Conservation (phyloP, 208 protist species). For the Crithidia mellificae region DNA sequence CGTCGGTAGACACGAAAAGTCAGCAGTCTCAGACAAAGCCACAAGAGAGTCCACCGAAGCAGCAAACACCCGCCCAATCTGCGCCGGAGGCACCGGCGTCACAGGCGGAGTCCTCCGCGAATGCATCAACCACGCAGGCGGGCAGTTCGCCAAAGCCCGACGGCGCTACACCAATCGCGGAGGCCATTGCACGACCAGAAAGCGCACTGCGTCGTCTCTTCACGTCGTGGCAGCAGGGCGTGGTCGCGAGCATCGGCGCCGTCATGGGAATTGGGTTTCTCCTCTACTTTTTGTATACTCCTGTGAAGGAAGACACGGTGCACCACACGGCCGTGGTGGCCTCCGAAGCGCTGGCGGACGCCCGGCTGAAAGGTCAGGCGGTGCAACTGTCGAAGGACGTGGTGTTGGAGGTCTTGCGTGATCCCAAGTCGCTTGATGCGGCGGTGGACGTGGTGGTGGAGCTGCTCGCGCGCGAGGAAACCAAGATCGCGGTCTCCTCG, state of each 20-base stretch:
- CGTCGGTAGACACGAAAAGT: too few relatives aligned
- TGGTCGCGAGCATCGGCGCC: slow-evolving; percentile 83
- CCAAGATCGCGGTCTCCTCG: slow-evolving; percentile 78
- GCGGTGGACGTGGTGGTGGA: slow-evolving; percentile 61
- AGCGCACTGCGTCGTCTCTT: slow-evolving; percentile 53
- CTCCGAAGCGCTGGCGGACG: slow-evolving; percentile 78
- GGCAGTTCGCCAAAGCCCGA: background rate
- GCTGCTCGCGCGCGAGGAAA: slow-evolving; percentile 75
- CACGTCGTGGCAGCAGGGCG: slow-evolving; percentile 84
- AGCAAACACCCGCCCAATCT: too few relatives aligned
- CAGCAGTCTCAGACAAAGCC: too few relatives aligned
- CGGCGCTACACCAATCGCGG: background rate
- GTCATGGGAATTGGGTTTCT: slow-evolving; percentile 86
- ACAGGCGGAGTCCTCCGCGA: too few relatives aligned
- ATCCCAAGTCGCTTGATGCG: slow-evolving; percentile 68
- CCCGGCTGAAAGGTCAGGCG: slow-evolving; percentile 61
- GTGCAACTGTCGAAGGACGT: slow-evolving; percentile 84
- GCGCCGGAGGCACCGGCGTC: too few relatives aligned
- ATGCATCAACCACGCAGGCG: background rate
- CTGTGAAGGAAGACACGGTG: slow-evolving; percentile 88
- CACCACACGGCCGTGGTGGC: slow-evolving; percentile 89
- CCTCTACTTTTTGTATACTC: slow-evolving; percentile 76
- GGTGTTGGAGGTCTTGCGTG: slow-evolving; percentile 69
- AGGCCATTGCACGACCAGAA: background rate
- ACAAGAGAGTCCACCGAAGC: too few relatives aligned